These are phyloP conservation scores for Hypoxylon sp. DNA, from an alignment of 2,329 filamentous ascomycete species.

Conservation along the genomic window DNA sequence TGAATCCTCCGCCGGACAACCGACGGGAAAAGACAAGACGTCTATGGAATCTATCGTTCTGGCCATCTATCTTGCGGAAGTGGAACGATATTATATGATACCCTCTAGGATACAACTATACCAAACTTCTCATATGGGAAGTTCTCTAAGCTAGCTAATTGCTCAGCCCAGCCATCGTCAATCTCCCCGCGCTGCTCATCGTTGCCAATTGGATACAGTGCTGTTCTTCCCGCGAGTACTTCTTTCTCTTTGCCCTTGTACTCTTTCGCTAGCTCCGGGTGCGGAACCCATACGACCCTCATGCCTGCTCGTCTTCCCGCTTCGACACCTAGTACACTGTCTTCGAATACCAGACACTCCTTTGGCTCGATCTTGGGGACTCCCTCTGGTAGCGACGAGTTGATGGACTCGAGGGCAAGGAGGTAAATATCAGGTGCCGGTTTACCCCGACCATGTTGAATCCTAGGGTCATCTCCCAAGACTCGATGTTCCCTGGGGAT, in stretches of 20 bases:
- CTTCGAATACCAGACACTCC: constrained; percentile 83
- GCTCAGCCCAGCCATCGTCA: constrained; percentile 59
- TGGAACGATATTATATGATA: background rate
- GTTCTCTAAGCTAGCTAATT: constrained; percentile 55
- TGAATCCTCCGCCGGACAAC: constrained; percentile 18
- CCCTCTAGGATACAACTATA: constrained; percentile 42
- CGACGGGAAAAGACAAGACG: constrained; percentile 10
- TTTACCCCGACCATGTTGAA: constrained; percentile 75
- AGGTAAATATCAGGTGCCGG: constrained; percentile 82
- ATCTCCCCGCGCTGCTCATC: constrained; percentile 55
- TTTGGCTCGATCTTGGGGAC: constrained; percentile 68
- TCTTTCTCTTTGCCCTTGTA: constrained; percentile 53
- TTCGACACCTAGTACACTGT: constrained; percentile 80
- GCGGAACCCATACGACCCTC: constrained; percentile 80
- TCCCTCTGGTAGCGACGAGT: constrained; percentile 65
- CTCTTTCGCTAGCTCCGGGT: constrained; percentile 67
- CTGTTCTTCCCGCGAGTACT: constrained; percentile 54
- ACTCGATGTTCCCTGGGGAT: constrained; percentile 71
- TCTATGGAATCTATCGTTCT: background rate
- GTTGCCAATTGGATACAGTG: constrained; percentile 50
- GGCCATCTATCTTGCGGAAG: background rate
- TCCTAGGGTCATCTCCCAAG: constrained; percentile 76
- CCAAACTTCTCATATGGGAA: constrained; percentile 59
- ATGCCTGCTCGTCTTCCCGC: constrained; percentile 79
- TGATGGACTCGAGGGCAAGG: constrained; percentile 75